Evolutionary conservation across 2,329 filamentous ascomycete species (phyloP).

Genomic region (Beauveria caledonica): DNA sequence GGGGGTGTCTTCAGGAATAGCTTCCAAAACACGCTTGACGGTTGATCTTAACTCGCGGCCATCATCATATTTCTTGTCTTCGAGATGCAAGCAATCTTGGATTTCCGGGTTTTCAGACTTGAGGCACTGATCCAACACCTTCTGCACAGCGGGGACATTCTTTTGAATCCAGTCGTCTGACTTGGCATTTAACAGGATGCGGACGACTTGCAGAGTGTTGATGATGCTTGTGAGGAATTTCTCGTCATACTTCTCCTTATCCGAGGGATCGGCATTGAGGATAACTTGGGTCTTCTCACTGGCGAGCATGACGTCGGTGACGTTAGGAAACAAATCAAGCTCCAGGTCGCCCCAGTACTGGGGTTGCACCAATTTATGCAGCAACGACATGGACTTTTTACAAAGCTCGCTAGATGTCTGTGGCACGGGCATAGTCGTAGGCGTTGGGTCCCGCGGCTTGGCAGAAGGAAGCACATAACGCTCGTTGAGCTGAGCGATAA

Average conservation of each 20-base stretch:
- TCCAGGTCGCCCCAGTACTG: conserved; percentile 89
- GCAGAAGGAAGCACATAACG: conserved; percentile 69
- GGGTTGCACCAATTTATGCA: conserved; percentile 77
- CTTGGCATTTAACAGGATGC: conserved; percentile 81
- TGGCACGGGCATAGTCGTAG: conserved; percentile 37
- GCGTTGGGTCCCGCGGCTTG: conserved; percentile 49
- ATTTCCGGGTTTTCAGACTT: conserved; percentile 86
- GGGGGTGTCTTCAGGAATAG: conserved; percentile 67
- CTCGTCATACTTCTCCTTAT: conserved; percentile 69
- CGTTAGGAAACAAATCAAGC: conserved; percentile 82
- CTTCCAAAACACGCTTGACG: conserved; percentile 75
- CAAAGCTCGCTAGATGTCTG: conserved; percentile 66
- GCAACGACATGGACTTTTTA: conserved; percentile 72
- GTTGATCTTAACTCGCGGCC: conserved; percentile 65
- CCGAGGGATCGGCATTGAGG: conserved; percentile 49
- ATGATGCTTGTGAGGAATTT: conserved; percentile 82
- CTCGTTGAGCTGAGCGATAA: conserved; percentile 85
- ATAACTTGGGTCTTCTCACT: conserved; percentile 65
- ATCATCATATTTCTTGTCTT: conserved; percentile 62
- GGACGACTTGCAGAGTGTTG: conserved; percentile 87
- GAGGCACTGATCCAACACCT: conserved; percentile 80
- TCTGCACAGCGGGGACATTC: conserved; percentile 71
- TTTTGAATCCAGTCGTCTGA: conserved; percentile 83
- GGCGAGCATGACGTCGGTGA: conserved; percentile 76
- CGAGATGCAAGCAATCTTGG: conserved; percentile 80